Conservation (phyloP, 768 basidiomycete genomes). For the Postia placenta region DNA sequence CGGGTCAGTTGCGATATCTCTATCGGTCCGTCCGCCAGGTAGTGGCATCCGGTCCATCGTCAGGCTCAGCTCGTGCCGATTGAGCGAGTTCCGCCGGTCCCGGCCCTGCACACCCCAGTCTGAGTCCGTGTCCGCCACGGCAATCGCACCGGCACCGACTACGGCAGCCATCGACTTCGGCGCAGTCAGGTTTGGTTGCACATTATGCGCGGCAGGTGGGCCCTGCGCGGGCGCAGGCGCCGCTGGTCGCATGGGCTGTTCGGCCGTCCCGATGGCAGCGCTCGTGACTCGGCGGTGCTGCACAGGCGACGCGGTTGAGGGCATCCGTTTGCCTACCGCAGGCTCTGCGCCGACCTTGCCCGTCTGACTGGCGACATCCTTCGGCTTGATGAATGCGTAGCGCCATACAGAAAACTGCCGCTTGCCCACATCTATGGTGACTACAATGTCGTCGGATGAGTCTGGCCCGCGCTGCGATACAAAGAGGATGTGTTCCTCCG, state of each 20-base stretch:
- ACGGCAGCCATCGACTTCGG: slow-evolving; percentile 36
- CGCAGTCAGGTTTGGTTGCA: neutral
- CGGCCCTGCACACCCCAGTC: neutral
- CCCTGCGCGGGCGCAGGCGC: neutral
- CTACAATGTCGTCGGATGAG: slow-evolving; percentile 40
- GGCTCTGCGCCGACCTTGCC: slow-evolving; percentile 26
- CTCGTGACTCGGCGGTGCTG: slow-evolving; percentile 12
- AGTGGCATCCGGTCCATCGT: slow-evolving; percentile 4
- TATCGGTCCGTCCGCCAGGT: neutral
- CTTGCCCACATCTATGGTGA: slow-evolving; percentile 54
- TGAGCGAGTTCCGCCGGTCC: neutral
- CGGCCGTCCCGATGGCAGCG: slow-evolving; percentile 7
- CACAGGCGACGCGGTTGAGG: slow-evolving; percentile 10
- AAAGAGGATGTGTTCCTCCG: slow-evolving; percentile 63
- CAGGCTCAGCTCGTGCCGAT: neutral
- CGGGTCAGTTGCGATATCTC: slow-evolving; percentile 14
- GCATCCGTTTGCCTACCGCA: slow-evolving; percentile 15
- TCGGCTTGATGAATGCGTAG: slow-evolving; percentile 60
- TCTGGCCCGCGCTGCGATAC: slow-evolving; percentile 39
- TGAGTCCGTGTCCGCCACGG: slow-evolving; percentile 1
- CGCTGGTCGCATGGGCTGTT: neutral
- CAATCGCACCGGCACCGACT: slow-evolving; percentile 9
- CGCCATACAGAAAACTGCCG: slow-evolving; percentile 62
- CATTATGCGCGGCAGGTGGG: neutral
- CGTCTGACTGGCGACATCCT: slow-evolving; percentile 36